Percentiles rank a stretch among this genome's conserved stretches.
Evolutionary conservation across 1,284 basidiomycete genomes (phyloP).

Genomic region (Clitocybe nebularis): DNA sequence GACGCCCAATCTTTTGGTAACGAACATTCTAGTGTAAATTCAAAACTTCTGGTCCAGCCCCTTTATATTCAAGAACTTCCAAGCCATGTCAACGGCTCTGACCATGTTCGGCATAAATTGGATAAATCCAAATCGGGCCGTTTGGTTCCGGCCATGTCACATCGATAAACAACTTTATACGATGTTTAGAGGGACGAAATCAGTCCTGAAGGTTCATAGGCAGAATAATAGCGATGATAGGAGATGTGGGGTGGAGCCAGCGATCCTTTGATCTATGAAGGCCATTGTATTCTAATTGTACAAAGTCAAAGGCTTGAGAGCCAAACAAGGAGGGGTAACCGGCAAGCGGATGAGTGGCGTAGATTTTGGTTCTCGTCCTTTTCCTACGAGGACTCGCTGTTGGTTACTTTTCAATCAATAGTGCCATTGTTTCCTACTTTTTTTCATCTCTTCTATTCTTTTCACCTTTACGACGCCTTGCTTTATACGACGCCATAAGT

Average conservation of each 20-base stretch:
- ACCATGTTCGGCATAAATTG: conserved; percentile 8
- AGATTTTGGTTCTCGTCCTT: conserved; percentile 21
- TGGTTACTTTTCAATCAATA: conserved; percentile 20
- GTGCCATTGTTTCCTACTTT: conserved; percentile 27
- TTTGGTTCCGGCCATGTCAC: conserved; percentile 6
- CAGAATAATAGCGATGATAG: neutral
- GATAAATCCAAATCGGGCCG: conserved; percentile 1
- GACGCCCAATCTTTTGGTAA: too few species aligned
- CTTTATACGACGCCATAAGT: conserved; percentile 17
- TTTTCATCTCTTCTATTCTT: conserved; percentile 23
- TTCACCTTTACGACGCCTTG: conserved; percentile 20
- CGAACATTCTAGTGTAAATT: too few species aligned
- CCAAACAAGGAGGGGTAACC: conserved; percentile 20
- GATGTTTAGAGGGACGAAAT: too few species aligned
- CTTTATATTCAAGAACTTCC: neutral
- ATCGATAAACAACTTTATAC: conserved; percentile 4
- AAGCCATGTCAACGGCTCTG: conserved; percentile 4
- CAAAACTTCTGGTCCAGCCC: too few species aligned
- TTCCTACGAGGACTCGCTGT: conserved; percentile 20
- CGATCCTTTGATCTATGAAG: neutral
- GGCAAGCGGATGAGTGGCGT: conserved; percentile 21
- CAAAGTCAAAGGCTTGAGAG: conserved; percentile 21
- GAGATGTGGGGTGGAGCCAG: too few species aligned
- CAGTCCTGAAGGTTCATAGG: too few species aligned
- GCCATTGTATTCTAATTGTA: conserved; percentile 19